These are phyloP conservation scores for Chrysophaeum taylorii DNA, from an alignment of 352 stramenopile species.

Conservation along the genomic window DNA sequence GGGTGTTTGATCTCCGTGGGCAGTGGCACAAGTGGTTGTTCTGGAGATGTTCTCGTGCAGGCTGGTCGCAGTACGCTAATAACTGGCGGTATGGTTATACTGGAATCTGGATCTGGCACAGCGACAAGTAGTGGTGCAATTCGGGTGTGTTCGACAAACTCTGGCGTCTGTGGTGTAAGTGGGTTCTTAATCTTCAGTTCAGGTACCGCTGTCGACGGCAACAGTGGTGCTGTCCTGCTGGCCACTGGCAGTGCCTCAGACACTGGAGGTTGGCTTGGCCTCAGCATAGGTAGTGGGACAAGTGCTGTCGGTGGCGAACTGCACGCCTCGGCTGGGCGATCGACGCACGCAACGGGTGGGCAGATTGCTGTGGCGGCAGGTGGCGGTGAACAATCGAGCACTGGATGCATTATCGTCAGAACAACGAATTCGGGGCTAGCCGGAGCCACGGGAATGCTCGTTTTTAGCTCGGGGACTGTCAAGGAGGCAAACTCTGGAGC, in stretches of 20 bases:
- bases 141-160: conserved; percentile 8
- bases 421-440: conserved; percentile 26
- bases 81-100: conserved; percentile 9
- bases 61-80: background rate
- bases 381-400: conserved; percentile 4
- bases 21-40: background rate
- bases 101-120: conserved; percentile 14
- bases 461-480: conserved; percentile 25
- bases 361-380: background rate
- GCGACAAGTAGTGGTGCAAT: conserved; percentile 11
- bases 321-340: conserved; percentile 15
- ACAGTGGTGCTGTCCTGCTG: conserved; percentile 8
- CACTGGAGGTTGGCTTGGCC: conserved; percentile 18
- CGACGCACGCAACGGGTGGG: conserved; percentile 14
- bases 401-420: conserved; percentile 20
- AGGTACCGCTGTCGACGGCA: conserved; percentile 19
- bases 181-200: conserved; percentile 26
- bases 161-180: conserved; percentile 23
- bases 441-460: conserved; percentile 22
- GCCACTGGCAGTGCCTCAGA: conserved; percentile 10
- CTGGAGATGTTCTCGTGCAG: background rate
- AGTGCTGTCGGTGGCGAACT: conserved; percentile 22
- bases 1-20: background rate
- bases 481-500: conserved; percentile 6
- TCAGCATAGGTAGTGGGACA: conserved; percentile 25